phyloP scores from a whole-genome alignment of 2,329 filamentous ascomycete species.

The Colletotrichum neosansevieriae region DNA sequence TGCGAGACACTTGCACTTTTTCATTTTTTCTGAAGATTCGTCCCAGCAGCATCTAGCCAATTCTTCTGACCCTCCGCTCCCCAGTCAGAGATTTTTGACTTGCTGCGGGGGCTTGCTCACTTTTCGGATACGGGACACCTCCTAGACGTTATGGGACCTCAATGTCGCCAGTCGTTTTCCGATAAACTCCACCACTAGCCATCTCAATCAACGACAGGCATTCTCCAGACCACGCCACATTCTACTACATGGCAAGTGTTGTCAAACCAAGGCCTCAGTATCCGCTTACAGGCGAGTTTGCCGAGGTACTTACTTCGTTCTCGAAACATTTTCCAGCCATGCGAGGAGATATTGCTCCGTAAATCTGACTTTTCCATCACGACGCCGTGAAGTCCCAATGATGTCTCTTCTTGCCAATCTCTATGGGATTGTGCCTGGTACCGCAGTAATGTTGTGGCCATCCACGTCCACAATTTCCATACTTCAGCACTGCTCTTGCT shows the following conservation, averaged over 20 bases:
- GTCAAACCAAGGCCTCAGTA: background rate
- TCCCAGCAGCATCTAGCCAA: slow-evolving; percentile 6
- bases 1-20: background rate
- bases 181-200: slow-evolving; percentile 1
- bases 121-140: background rate
- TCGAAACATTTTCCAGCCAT: background rate
- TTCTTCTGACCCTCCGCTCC: slow-evolving; percentile 35
- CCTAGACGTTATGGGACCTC: background rate
- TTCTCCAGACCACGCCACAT: slow-evolving; percentile 8
- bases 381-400: no score
- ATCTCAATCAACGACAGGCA: slow-evolving; percentile 5
- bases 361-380: background rate
- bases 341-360: background rate
- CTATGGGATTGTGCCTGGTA: no score
- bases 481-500: no score
- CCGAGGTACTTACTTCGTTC: background rate
- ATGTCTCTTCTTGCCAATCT: no score
- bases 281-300: background rate
- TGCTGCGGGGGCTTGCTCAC: background rate
- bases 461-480: no score
- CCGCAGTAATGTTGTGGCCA: no score
- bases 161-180: background rate
- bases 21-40: background rate
- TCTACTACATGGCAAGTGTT: background rate
- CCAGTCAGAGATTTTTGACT: background rate